phyloP scores from a whole-genome alignment of 208 protist genomes.

The Entamoeba dispar region DNA sequence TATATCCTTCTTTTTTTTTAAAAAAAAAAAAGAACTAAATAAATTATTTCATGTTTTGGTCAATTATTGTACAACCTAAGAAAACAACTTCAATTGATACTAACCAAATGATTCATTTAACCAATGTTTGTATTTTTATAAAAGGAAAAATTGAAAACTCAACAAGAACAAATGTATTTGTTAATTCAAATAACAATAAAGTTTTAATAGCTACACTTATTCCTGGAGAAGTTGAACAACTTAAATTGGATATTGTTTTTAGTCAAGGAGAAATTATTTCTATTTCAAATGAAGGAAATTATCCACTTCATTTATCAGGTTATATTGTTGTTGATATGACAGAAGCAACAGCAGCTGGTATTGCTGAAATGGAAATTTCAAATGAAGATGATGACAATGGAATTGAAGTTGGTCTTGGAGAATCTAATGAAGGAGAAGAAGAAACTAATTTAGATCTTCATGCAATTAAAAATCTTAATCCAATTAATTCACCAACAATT shows the following conservation, averaged over 20 bases:
- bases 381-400: not conserved
- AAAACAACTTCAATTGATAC: not conserved
- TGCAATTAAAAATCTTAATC: not conserved
- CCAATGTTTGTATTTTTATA: not conserved
- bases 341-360: not conserved
- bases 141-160: not conserved
- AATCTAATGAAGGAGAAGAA: not conserved
- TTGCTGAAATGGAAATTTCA: not conserved
- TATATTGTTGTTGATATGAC: not conserved
- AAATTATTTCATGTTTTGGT: not conserved
- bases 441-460: not conserved
- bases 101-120: not conserved
- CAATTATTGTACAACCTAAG: not conserved
- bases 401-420: not conserved
- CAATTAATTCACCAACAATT: too few relatives aligned
- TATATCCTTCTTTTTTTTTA: not conserved
- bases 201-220: not conserved
- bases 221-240: not conserved
- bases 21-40: not conserved
- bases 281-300: not conserved
- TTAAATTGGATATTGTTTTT: not conserved
- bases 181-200: not conserved
- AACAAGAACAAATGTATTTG: not conserved
- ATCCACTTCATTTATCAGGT: not conserved
- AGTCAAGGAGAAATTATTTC: not conserved